Evolutionary conservation across 768 basidiomycete genomes (phyloP).

Genomic region (Tephrocybe sp.): DNA sequence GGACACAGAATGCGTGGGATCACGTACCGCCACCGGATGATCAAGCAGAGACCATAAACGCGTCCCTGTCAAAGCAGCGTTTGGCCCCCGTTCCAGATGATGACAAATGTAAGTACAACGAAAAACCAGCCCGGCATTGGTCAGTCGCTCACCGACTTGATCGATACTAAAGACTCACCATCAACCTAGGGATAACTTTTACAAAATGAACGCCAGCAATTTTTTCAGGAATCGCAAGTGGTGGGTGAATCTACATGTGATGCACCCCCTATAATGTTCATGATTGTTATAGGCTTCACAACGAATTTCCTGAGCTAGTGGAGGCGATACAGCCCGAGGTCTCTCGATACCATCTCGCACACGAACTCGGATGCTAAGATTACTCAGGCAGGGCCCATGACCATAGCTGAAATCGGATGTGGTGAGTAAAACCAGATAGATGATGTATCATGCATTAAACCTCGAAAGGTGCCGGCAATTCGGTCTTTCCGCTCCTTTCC

Average conservation of each 20-base stretch:
- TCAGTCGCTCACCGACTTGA: slow-evolving; percentile 25
- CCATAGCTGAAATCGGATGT: slow-evolving; percentile 89
- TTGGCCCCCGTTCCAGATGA: slow-evolving; percentile 67
- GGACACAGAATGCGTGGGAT: slow-evolving; percentile 90
- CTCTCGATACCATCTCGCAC: slow-evolving; percentile 7
- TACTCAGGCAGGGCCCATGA: slow-evolving; percentile 68
- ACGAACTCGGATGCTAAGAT: slow-evolving; percentile 12
- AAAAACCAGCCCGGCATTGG: slow-evolving; percentile 74
- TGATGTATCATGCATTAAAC: not conserved
- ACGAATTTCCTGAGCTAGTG: slow-evolving; percentile 92
- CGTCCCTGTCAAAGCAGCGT: slow-evolving; percentile 69
- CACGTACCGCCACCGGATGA: slow-evolving; percentile 83
- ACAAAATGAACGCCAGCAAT: slow-evolving; percentile 78
- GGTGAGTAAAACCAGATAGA: slow-evolving; percentile 40
- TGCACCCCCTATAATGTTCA: not conserved
- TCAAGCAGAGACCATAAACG: slow-evolving; percentile 69
- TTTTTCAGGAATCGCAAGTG: slow-evolving; percentile 97
- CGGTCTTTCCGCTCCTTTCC: slow-evolving; percentile 85
- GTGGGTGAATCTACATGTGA: slow-evolving; percentile 27
- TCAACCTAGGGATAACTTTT: slow-evolving; percentile 84
- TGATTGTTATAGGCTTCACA: slow-evolving; percentile 61
- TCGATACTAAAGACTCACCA: slow-evolving; percentile 14
- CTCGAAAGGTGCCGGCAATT: slow-evolving; percentile 83
- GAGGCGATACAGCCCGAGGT: slow-evolving; percentile 67
- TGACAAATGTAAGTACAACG: slow-evolving; percentile 71